A percentile compares a stretch with the other conserved stretches of the same genome.
These are phyloP conservation scores for Aspergillus nidulans DNA, from an alignment of 495 filamentous ascomycete species.

Conservation along the genomic window DNA sequence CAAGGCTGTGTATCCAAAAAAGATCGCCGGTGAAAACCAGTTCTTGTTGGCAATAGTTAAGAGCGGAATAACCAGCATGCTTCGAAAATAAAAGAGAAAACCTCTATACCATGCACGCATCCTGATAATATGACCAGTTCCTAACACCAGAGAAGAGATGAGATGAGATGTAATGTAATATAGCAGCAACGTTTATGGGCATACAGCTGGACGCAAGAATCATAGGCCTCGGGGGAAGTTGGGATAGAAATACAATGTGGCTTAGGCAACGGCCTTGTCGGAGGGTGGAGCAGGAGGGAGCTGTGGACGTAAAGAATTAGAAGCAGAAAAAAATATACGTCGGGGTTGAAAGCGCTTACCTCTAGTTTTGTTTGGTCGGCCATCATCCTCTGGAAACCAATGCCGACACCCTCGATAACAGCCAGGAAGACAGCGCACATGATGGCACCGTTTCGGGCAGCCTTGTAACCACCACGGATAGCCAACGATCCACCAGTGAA, in stretches of 20 bases:
- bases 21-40: slow-evolving; percentile 28
- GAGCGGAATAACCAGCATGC: slow-evolving; percentile 24
- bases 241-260: slow-evolving; percentile 6
- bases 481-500: slow-evolving; percentile 92
- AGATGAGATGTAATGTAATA: slow-evolving; percentile 32
- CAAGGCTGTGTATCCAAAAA: slow-evolving; percentile 30
- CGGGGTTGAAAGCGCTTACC: slow-evolving; percentile 31
- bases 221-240: slow-evolving; percentile 13
- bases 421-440: slow-evolving; percentile 89
- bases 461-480: slow-evolving; percentile 81
- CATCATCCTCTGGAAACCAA: slow-evolving; percentile 95
- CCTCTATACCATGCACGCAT: slow-evolving; percentile 44
- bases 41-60: slow-evolving; percentile 27
- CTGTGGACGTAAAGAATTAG: slow-evolving; percentile 17
- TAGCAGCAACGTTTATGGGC: slow-evolving; percentile 25
- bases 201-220: slow-evolving; percentile 21
- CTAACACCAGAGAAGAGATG: slow-evolving; percentile 48
- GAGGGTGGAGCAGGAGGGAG: slow-evolving; percentile 42
- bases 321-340: background rate
- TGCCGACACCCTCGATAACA: slow-evolving; percentile 96
- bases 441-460: slow-evolving; percentile 89
- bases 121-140: slow-evolving; percentile 35
- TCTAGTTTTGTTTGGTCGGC: slow-evolving; percentile 87
- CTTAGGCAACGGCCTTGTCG: slow-evolving; percentile 43
- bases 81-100: slow-evolving; percentile 17